phyloP scores from a whole-genome alignment of 2,329 filamentous ascomycete genomes.

The Geosmithia putterillii region DNA sequence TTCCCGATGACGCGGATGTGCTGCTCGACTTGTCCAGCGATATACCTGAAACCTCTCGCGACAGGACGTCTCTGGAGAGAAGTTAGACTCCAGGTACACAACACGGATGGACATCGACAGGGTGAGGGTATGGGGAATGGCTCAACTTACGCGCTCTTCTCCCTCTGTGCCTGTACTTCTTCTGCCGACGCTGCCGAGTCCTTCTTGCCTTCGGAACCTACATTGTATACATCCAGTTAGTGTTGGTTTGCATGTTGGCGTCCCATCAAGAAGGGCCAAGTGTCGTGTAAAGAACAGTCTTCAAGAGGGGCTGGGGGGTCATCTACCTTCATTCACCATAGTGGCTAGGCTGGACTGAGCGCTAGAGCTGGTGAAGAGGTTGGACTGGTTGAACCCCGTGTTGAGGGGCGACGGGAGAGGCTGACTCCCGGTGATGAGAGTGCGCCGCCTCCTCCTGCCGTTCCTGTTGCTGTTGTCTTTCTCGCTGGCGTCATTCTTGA shows the following conservation, averaged over 20 bases:
- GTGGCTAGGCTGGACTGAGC: constrained; percentile 71
- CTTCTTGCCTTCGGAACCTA: constrained; percentile 15
- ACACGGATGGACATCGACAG: background rate
- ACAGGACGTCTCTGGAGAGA: constrained; percentile 58
- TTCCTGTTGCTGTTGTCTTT: constrained; percentile 91
- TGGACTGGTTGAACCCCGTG: constrained; percentile 72
- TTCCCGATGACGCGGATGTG: constrained; percentile 38
- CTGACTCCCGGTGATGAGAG: constrained; percentile 93
- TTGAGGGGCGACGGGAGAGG: constrained; percentile 91
- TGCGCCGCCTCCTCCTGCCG: constrained; percentile 77
- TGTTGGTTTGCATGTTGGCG: background rate
- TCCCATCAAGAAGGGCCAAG: too few species aligned
- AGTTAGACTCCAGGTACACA: background rate
- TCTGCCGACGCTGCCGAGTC: constrained; percentile 37
- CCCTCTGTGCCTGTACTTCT: constrained; percentile 68
- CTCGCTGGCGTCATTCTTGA: constrained; percentile 63
- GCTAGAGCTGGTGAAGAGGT: constrained; percentile 52
- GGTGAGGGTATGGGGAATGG: background rate
- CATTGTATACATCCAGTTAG: background rate
- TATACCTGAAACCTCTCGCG: constrained; percentile 88
- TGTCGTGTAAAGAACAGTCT: background rate
- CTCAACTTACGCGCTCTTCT: constrained; percentile 87
- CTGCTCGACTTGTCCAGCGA: constrained; percentile 65
- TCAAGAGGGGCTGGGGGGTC: too few species aligned
- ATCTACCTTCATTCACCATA: constrained; percentile 66